Evolutionary conservation across 2,329 filamentous ascomycete species (phyloP).

Genomic region (Arthroderma sp.): DNA sequence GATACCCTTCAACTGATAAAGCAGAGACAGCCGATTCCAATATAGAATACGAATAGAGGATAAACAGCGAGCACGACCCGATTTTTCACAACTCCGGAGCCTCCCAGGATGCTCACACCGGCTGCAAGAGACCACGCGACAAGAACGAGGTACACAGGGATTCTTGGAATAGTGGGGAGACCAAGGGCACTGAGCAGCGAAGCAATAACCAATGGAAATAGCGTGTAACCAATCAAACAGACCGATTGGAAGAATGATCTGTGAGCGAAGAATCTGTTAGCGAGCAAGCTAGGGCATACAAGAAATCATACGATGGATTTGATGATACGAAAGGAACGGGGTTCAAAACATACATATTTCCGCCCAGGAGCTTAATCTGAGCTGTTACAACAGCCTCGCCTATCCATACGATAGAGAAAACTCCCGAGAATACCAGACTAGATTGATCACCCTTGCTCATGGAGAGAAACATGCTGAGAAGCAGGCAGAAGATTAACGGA

Average conservation of each 20-base stretch:
- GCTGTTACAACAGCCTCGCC: conserved; percentile 93
- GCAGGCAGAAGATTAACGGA: conserved; percentile 81
- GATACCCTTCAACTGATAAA: conserved; percentile 64
- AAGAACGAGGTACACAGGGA: conserved; percentile 81
- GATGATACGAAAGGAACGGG: not conserved
- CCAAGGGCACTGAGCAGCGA: conserved; percentile 73
- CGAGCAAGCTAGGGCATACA: conserved; percentile 1
- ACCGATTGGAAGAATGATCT: conserved; percentile 97
- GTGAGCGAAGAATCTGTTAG: conserved; percentile 1
- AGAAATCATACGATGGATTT: not conserved
- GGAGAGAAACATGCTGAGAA: conserved; percentile 77
- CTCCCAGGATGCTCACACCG: conserved; percentile 87
- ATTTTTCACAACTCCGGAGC: conserved; percentile 91
- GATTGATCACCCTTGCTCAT: conserved; percentile 70
- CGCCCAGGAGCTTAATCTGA: conserved; percentile 91
- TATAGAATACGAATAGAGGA: conserved; percentile 87
- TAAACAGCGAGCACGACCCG: conserved; percentile 88
- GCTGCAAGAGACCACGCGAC: conserved; percentile 89
- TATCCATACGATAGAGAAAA: conserved; percentile 95
- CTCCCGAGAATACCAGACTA: conserved; percentile 82
- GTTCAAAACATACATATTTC: conserved; percentile 68
- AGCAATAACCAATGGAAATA: conserved; percentile 92
- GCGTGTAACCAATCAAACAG: conserved; percentile 95
- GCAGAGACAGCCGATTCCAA: conserved; percentile 84
- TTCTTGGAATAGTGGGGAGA: conserved; percentile 65